Evolutionary conservation across 768 basidiomycete species (phyloP), one percentile per base, ranked within the genome.

Genomic region (Russula earlei): DNA sequence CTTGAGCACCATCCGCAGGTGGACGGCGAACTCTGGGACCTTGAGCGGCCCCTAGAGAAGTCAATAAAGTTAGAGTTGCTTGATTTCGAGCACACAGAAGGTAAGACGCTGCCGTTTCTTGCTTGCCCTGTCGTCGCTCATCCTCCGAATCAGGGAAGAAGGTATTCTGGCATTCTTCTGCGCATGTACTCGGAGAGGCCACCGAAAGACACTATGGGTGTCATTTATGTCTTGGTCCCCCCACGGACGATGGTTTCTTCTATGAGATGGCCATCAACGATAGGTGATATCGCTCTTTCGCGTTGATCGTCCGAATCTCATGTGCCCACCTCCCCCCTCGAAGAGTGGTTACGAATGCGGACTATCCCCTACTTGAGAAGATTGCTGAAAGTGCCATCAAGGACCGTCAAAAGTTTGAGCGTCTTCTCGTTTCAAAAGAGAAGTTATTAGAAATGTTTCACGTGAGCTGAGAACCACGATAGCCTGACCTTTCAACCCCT

Each of bases 161-260:
- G 64, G 96, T 99, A 8, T 99, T 98, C 76, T 99, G 96, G 96
- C 96, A 98, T 69, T 98, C 96, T 17, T 97, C 94, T 24, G 96
- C 96, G 0, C 96, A 98, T 71, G 92, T 98, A 54, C 79, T 99
- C 17, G 96, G 96, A 43, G 96, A 99, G 72, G 88, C 95, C 52
- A 83, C 92, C 40, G 96, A 99, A 71, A 81, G 88, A 51, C 92
- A 96, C 68, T 95, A 97, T 68, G 95, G 94, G 38, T 96, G 93
- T 69, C 93, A 96, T 74, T 77, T 99, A 14, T 96, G 94, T 66
- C 83, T 96, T 59, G 96, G 96, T 3, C 96, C 96, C 15, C 96
- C 96, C 22, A 92, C 93, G 2, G 91, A 95, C 27, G 93, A 97
- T 7, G 96, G 96, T 20, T 99, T 99, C 80, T 99, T 96, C 77